Percentiles rank a stretch among this genome's conserved stretches.
These are phyloP conservation scores for Diaporthe longicolla DNA, from an alignment of 2,329 filamentous ascomycete species.

Conservation along the genomic window DNA sequence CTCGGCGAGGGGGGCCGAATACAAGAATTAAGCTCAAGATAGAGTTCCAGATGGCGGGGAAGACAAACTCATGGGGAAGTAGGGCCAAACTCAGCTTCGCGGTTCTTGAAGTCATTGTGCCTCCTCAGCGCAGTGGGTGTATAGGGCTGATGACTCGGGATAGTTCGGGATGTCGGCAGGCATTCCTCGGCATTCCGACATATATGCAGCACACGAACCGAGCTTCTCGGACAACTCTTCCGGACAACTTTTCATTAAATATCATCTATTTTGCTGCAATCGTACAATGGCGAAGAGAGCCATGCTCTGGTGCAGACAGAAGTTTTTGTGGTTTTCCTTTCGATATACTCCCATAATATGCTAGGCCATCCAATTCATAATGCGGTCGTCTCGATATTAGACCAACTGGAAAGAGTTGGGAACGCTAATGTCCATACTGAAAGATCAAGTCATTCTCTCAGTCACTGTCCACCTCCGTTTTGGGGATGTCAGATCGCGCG, in stretches of 20 bases:
- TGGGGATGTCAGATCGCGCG: constrained; percentile 60
- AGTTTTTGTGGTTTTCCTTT: constrained; percentile 32
- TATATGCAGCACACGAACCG: not conserved
- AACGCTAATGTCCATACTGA: not conserved
- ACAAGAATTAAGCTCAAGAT: constrained; percentile 8
- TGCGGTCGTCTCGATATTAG: constrained; percentile 26
- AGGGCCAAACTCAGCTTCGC: not conserved
- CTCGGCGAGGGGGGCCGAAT: not conserved
- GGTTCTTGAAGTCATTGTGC: not conserved
- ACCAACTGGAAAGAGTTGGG: constrained; percentile 16
- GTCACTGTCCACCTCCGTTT: constrained; percentile 72
- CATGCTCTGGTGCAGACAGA: not conserved
- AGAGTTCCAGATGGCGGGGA: constrained; percentile 6
- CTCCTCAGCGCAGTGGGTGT: not conserved
- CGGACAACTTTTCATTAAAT: constrained; percentile 14
- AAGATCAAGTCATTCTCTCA: constrained; percentile 53
- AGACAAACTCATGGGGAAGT: not conserved
- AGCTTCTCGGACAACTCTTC: not conserved
- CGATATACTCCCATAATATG: constrained; percentile 18
- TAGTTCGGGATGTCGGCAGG: constrained; percentile 27
- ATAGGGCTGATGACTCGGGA: constrained; percentile 30
- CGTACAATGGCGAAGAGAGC: not conserved
- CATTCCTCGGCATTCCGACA: constrained; percentile 17
- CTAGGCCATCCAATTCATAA: constrained; percentile 31
- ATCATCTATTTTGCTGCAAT: constrained; percentile 5